Evolutionary conservation across 345 rosid species (phyloP), one percentile per base, ranked within the genome.

Genomic region (Eucalyptus dawsonii): DNA sequence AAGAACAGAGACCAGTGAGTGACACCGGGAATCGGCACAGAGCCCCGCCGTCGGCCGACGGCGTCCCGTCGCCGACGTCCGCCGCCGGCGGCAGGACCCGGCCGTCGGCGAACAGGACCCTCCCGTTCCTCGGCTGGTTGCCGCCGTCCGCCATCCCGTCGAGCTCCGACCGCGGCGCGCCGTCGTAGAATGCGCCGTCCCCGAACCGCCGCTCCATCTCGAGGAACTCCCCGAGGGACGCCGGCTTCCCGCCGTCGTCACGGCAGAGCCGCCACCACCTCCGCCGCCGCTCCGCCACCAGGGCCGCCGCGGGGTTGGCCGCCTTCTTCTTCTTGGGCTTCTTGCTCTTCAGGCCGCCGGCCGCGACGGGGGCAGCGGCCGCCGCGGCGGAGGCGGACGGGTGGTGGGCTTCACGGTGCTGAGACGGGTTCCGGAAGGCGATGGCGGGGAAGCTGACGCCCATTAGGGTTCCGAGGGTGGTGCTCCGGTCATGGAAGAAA

Each of bases 401-500:
- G 51, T 53, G 72, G 69, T 92, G 90, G 76, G 88, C 86, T 87
- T 92, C 93, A 42, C 92, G 96, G 22, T 91, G 91, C 86, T 91
- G 95, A 4, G 99, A 93, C 2, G 96, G 93, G 45, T 95, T 95
- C 88, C 97, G 88, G 89, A 97, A 94, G 22, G 97, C 89, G 87
- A 95, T 90, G 65, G 98, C 93, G 11, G 99, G 94, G 92, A 95
- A 96, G 72, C 92, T 96, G 16, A 96, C 96, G 7, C 99, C 99
- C 99, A 97, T 97, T 56, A 97, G 93, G 44, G 99, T 96, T 4
- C 99, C 99, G 13, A 97, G 91, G 25, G 98, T 95, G 58, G 97
- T 96, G 98, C 99, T 97, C 93, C 99, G 93, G 81, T 97, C 99
- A 87, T 96, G 99, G 92, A 97, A 97, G 94, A 97, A 97, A 6